Evolutionary conservation across 1,284 basidiomycete genomes (phyloP).

Genomic region (Ustanciosporium gigantosporum): DNA sequence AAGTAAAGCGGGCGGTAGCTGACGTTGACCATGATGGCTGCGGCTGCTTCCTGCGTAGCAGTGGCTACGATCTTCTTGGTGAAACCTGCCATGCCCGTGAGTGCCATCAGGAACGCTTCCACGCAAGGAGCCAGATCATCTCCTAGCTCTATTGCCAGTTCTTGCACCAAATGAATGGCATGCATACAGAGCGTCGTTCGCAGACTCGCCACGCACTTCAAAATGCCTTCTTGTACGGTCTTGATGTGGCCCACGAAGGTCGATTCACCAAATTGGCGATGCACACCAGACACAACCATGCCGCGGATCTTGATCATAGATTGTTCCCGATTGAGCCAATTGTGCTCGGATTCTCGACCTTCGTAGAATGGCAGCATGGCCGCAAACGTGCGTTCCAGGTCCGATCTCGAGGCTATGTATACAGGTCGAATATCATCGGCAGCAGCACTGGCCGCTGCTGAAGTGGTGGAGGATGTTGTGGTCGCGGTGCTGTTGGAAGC

Average conservation of each 20-base stretch:
- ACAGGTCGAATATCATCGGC: constrained; percentile 49
- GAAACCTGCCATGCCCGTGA: constrained; percentile 83
- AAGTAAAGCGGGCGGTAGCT: constrained; percentile 73
- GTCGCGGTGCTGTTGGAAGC: background rate
- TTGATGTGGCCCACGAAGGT: constrained; percentile 77
- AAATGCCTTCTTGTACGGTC: constrained; percentile 76
- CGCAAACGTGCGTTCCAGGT: constrained; percentile 82
- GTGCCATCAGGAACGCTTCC: constrained; percentile 69
- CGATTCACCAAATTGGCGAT: constrained; percentile 70
- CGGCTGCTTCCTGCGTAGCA: constrained; percentile 77
- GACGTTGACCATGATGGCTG: constrained; percentile 72
- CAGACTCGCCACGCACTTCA: constrained; percentile 86
- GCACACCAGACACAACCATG: constrained; percentile 84
- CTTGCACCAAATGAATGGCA: constrained; percentile 76
- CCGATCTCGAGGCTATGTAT: constrained; percentile 79
- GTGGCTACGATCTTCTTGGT: constrained; percentile 95
- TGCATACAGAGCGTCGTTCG: constrained; percentile 87
- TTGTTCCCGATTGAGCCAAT: constrained; percentile 85
- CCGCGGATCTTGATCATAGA: constrained; percentile 80
- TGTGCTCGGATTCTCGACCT: constrained; percentile 95
- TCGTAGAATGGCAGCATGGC: constrained; percentile 79
- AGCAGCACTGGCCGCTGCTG: constrained; percentile 14
- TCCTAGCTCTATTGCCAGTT: constrained; percentile 67
- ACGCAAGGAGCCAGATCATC: constrained; percentile 69
- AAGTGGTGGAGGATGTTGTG: constrained; percentile 1